These are phyloP conservation scores for Pterulicium gracile DNA, from an alignment of 1,284 basidiomycete genomes.

Conservation along the genomic window DNA sequence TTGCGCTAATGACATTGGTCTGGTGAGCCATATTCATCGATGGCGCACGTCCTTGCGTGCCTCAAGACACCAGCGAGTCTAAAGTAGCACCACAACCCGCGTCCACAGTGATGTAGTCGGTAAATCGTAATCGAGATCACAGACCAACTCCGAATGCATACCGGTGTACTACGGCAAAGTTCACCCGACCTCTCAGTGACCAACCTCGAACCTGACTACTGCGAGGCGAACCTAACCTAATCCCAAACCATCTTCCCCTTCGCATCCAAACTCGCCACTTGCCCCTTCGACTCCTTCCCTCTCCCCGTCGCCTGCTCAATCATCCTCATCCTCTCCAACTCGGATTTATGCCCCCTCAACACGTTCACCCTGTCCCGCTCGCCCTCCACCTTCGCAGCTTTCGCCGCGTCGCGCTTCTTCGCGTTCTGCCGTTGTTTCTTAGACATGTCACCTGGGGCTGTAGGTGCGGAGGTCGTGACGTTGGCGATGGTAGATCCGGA, in stretches of 20 bases:
- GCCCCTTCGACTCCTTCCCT: slow-evolving; percentile 17
- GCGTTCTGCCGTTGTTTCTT: slow-evolving; percentile 66
- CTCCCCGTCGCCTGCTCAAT: slow-evolving; percentile 30
- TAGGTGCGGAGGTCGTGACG: slow-evolving; percentile 14
- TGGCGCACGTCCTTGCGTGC: no score
- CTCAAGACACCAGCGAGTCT: no score
- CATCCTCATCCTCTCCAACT: slow-evolving; percentile 43
- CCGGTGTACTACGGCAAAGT: no score
- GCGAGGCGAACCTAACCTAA: no score
- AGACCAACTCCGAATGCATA: no score
- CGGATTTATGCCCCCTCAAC: slow-evolving; percentile 49
- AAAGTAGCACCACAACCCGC: no score
- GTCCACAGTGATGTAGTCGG: no score
- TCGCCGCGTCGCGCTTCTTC: slow-evolving; percentile 43
- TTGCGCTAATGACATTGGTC: no score
- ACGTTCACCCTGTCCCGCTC: slow-evolving; percentile 40
- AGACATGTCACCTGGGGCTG: slow-evolving; percentile 34
- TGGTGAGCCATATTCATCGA: no score
- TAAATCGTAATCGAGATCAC: no score
- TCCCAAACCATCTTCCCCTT: slow-evolving; percentile 49
- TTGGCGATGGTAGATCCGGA: slow-evolving; percentile 9
- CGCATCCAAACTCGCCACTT: slow-evolving; percentile 34
- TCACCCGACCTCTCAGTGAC: no score
- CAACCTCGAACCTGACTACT: no score
- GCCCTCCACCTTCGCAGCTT: slow-evolving; percentile 41